These are phyloP conservation scores for Rhododendron henanense DNA, from an alignment of 148 eudicot species.

Conservation along the genomic window DNA sequence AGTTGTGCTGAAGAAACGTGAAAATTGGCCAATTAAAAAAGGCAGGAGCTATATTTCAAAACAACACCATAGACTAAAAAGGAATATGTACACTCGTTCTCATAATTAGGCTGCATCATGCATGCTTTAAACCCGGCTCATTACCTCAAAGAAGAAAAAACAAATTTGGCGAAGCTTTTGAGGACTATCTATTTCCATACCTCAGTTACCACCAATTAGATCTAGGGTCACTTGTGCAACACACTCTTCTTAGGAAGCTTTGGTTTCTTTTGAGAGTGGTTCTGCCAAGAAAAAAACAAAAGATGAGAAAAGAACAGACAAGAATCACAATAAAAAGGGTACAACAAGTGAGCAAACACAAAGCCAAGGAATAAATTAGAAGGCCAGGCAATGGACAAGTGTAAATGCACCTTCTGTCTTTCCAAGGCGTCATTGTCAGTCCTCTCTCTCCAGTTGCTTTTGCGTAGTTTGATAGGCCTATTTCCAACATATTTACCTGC, in stretches of 20 bases:
- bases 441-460: conserved; percentile 96
- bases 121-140: background rate
- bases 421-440: conserved; percentile 76
- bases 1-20: background rate
- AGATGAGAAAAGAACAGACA: background rate
- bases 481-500: conserved; percentile 96
- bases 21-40: background rate
- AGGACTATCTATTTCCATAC: background rate
- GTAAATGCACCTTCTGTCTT: conserved; percentile 62
- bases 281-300: conserved; percentile 29
- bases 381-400: background rate
- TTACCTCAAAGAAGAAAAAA: background rate
- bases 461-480: conserved; percentile 87
- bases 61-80: background rate
- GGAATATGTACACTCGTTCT: background rate
- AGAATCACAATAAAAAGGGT: background rate
- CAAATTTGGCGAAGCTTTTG: background rate
- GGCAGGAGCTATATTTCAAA: background rate
- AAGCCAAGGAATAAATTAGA: background rate
- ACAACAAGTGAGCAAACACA: background rate
- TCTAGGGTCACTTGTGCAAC: conserved; percentile 58
- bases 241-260: conserved; percentile 61
- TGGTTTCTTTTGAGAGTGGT: conserved; percentile 56
- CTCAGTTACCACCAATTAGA: background rate
- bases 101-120: background rate